Percentiles rank a stretch among this genome's conserved stretches.
Evolutionary conservation across 768 basidiomycete genomes (phyloP).

Genomic region (Leccinum fibrillosum): DNA sequence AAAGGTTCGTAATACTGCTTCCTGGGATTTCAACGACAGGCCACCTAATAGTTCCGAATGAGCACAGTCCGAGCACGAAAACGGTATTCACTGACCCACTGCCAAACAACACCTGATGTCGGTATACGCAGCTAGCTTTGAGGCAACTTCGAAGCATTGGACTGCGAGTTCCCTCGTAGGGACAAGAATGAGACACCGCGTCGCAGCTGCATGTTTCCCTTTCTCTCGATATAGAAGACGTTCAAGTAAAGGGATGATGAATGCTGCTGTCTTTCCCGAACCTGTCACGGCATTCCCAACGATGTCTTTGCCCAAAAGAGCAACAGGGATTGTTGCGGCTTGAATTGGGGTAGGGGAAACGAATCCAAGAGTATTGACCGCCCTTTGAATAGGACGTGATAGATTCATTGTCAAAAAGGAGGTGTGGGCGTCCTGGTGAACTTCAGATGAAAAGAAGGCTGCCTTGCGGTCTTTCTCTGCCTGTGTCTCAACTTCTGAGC

Average conservation of each 20-base stretch:
- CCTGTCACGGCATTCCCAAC: slow-evolving; percentile 96
- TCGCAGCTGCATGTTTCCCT: slow-evolving; percentile 80
- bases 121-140: slow-evolving; percentile 78
- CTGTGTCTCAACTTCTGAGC: slow-evolving; percentile 59
- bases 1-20: slow-evolving; percentile 74
- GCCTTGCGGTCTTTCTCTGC: slow-evolving; percentile 69
- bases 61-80: neutral
- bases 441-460: slow-evolving; percentile 78
- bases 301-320: slow-evolving; percentile 91
- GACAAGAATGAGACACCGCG: slow-evolving; percentile 86
- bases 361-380: slow-evolving; percentile 80
- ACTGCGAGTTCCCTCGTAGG: slow-evolving; percentile 96
- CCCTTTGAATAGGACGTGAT: slow-evolving; percentile 90
- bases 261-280: slow-evolving; percentile 98
- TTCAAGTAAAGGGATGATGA: slow-evolving; percentile 92
- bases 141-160: slow-evolving; percentile 92
- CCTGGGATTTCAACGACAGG: slow-evolving; percentile 89
- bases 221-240: slow-evolving; percentile 90
- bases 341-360: slow-evolving; percentile 93
- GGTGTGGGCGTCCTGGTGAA: slow-evolving; percentile 50
- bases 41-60: slow-evolving; percentile 56
- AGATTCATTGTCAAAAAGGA: slow-evolving; percentile 94
- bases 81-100: slow-evolving; percentile 59
- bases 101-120: slow-evolving; percentile 90
- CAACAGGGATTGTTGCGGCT: slow-evolving; percentile 89